Base-by-base conservation (phyloP, 495 filamentous ascomycete species). In the Durotheca rogersii region DNA sequence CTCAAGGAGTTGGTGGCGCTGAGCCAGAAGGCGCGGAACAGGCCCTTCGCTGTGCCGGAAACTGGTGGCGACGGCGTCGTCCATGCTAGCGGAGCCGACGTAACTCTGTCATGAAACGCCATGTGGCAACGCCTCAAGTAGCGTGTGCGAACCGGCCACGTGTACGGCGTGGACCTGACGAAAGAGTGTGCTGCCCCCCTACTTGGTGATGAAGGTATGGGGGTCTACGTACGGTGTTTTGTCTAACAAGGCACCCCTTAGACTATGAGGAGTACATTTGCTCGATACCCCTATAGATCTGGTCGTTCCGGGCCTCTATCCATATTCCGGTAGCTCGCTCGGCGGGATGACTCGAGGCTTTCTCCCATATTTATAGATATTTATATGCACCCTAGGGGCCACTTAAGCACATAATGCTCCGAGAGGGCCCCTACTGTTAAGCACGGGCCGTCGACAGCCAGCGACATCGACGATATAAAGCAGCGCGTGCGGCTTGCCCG, bases 1-100 rank as follows among this genome's bases (percentile, higher is more conserved):
- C 74, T 94, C 37, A 77, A 76, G 50, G 89, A 86, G 56, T 70
- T 95, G 17, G 66, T 86, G 23, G 67, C 70, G 17, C 71, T 96
- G 49, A 83, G 85, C 4, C 67, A 67, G 23, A 71, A 70, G 57
- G 67, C 65, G 6, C 56, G 61, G 36, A 65, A 67, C 4, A 51
- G 41, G 18, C 62, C 65, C 3, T 53, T 72, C 15, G 56, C 64
- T 17, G 41, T 70, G 11, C 57, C 67, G 33, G 53, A 54, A 18
- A 46, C 52, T 29, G 49, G 23, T 39, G 55, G 56, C 18, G 57
- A 57, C 35, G 62, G 60, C 20, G 64, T 69, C 9, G 47, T 66
- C 12, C 67, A 60, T 45, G 64, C 68, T 30, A 73, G 62, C 34
- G 67, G 67, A 11, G 56, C 47, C 10, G 58, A 71, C 54, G 51